Percentiles rank a stretch among this genome's conserved stretches.
These are phyloP conservation scores for Penicillium malachiteum DNA, from an alignment of 495 filamentous ascomycete species.

Conservation along the genomic window DNA sequence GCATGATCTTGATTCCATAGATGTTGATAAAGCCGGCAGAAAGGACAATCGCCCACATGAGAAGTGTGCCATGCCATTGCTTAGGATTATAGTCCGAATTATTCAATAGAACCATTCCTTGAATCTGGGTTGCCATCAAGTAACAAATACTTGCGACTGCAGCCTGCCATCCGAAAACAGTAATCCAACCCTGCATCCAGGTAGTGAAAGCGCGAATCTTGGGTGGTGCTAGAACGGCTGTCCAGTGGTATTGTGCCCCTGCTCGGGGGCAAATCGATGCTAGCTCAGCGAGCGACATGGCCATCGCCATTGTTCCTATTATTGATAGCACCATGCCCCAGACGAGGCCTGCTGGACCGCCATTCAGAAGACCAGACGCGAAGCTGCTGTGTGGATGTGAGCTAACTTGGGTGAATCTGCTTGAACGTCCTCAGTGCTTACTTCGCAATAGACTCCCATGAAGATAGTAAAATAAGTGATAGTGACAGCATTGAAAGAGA, in stretches of 20 bases:
- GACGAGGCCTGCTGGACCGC: conserved; percentile 29
- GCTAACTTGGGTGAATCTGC: not conserved
- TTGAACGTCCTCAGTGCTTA: not conserved
- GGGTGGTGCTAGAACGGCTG: conserved; percentile 23
- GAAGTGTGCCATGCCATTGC: conserved; percentile 47
- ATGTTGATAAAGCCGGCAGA: conserved; percentile 39
- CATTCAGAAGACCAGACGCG: conserved; percentile 25
- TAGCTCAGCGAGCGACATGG: conserved; percentile 35
- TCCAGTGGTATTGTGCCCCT: conserved; percentile 32
- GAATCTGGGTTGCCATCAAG: conserved; percentile 39
- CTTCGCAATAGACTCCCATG: conserved; percentile 29
- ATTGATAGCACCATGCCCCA: conserved; percentile 31
- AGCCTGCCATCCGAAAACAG: conserved; percentile 43
- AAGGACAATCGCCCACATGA: conserved; percentile 40
- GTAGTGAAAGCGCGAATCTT: conserved; percentile 19
- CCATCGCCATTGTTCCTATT: conserved; percentile 24
- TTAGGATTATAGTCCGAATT: conserved; percentile 35
- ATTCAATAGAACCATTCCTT: conserved; percentile 45
- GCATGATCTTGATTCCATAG: conserved; percentile 39
- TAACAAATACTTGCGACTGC: conserved; percentile 32
- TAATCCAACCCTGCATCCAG: conserved; percentile 34
- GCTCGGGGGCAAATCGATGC: conserved; percentile 35
- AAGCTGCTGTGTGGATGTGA: conserved; percentile 7
- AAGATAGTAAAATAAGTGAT: conserved; percentile 27
- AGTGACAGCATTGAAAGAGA: conserved; percentile 28